A percentile compares a stretch with the other conserved stretches of the same genome.
Evolutionary conservation across 768 basidiomycete genomes (phyloP).

Genomic region (Rhizopogon vinicolor): DNA sequence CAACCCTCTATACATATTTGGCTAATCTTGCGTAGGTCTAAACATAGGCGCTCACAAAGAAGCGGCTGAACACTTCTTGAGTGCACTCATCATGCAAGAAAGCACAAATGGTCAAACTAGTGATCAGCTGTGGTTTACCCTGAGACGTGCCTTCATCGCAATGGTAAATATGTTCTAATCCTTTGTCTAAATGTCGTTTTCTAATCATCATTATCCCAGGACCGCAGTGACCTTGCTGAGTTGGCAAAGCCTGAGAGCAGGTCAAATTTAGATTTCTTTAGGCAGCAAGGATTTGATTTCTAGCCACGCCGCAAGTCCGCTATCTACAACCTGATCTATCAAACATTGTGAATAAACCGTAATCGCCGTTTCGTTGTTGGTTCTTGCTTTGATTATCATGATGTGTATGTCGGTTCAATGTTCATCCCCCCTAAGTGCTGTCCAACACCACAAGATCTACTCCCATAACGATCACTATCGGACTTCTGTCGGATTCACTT

Average conservation of each 20-base stretch:
- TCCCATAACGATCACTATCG: not conserved
- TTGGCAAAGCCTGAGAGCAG: slow-evolving; percentile 59
- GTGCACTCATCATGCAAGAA: slow-evolving; percentile 78
- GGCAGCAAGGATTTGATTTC: slow-evolving; percentile 87
- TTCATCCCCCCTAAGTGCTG: not conserved
- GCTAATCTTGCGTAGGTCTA: slow-evolving; percentile 52
- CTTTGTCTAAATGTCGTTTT: not conserved
- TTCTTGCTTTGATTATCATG: not conserved
- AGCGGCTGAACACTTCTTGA: slow-evolving; percentile 93
- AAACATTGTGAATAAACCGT: not conserved
- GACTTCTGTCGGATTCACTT: not conserved
- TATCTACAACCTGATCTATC: not conserved
- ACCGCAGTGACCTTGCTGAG: slow-evolving; percentile 79
- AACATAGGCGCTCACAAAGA: slow-evolving; percentile 96
- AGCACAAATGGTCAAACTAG: slow-evolving; percentile 64
- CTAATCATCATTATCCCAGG: slow-evolving; percentile 35
- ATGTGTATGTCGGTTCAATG: not conserved
- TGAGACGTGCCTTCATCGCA: slow-evolving; percentile 72
- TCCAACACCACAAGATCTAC: not conserved
- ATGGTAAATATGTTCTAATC: slow-evolving; percentile 53
- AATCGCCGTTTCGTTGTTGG: not conserved
- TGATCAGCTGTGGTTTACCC: slow-evolving; percentile 86
- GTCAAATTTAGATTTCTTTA: slow-evolving; percentile 66
- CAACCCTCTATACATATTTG: not conserved
- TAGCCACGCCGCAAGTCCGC: slow-evolving; percentile 27